Conservation (phyloP, 805 yeast genomes). For the Hagleromyces aurorensis region DNA sequence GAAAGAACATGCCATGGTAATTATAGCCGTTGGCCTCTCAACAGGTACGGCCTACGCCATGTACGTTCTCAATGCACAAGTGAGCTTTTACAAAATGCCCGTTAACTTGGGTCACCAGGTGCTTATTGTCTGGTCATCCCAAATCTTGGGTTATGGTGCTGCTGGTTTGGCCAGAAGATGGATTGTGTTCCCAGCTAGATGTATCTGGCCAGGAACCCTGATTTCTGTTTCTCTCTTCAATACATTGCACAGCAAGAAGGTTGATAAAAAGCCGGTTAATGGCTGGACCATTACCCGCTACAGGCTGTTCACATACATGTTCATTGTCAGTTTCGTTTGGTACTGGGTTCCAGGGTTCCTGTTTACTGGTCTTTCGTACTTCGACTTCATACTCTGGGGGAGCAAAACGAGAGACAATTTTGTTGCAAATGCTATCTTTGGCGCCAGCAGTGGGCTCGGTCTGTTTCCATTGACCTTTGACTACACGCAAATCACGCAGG, state of each 20-base stretch:
- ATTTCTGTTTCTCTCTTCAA: constrained; percentile 36
- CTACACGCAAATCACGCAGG: constrained; percentile 52
- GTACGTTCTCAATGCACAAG: constrained; percentile 46
- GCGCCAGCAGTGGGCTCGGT: constrained; percentile 54
- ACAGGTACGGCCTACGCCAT: constrained; percentile 48
- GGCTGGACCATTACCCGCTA: constrained; percentile 56
- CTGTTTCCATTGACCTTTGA: constrained; percentile 60
- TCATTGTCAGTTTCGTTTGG: constrained; percentile 38
- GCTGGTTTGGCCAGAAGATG: constrained; percentile 57
- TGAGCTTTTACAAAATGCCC: constrained; percentile 38
- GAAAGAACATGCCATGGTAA: constrained; percentile 55
- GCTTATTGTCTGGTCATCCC: constrained; percentile 46
- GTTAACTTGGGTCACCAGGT: constrained; percentile 50
- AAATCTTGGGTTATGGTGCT: constrained; percentile 57
- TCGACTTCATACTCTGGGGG: constrained; percentile 58
- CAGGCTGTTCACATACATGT: constrained; percentile 39
- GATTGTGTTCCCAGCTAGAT: constrained; percentile 55
- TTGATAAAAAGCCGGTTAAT: constrained; percentile 32
- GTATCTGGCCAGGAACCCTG: constrained; percentile 64
- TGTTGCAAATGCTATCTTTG: constrained; percentile 58
- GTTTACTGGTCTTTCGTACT: constrained; percentile 49
- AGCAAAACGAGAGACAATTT: constrained; percentile 49
- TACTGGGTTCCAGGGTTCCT: constrained; percentile 57
- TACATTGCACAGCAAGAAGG: constrained; percentile 14
- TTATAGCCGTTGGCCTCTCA: constrained; percentile 44